Base-by-base conservation (phyloP, 164 flowering plant genomes). In the Vitis labrusca region DNA sequence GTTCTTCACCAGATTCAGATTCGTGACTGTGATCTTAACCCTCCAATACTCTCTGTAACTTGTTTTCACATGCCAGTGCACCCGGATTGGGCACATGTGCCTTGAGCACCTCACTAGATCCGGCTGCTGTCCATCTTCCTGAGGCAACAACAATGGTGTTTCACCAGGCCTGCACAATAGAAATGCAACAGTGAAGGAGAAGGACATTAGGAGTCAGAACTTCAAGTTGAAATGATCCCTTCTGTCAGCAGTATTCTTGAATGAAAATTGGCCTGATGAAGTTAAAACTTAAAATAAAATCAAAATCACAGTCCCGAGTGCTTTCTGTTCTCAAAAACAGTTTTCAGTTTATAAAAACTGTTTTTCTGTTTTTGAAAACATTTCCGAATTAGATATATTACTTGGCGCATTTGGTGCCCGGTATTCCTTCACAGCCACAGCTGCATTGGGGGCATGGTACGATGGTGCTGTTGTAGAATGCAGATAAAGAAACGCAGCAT, bases 51-150 rank as follows among this genome's bases (percentile, higher is more conserved):
- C 74, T 67, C 7, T 87, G 66, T 91, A 93, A 58, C 88, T 93
- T 19, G 57, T 60, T 73, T 91, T 91, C 37, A 93, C 85, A 71
- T 93, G 98, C 98, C 98, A 93, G 53, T 93, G 98, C 11, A 93
- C 85, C 3, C 76, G 67, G 8, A 91, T 77, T 0, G 98, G 98
- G 82, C 98, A 91, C 97, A 89, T 87, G 66, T 89, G 92, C 10
- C 48, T n/a, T 2, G 94, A 50, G 55, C 98, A 93, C 71, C 61
- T 70, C 19, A 94, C 86, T 2, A 81, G 14, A 0, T 82, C 78
- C 50, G 67, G 60, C 12, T 65, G 48, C 13, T n/a, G 79, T 13
- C 66, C 77, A 5, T 48, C 11, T 54, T 74, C 51, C 0, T 71
- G 79, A 15, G 84, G 80, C 69, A 87, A 66, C 62, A 81, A 11